Conservation (phyloP, 495 filamentous ascomycete genomes). For the Margaritispora aquatica region DNA sequence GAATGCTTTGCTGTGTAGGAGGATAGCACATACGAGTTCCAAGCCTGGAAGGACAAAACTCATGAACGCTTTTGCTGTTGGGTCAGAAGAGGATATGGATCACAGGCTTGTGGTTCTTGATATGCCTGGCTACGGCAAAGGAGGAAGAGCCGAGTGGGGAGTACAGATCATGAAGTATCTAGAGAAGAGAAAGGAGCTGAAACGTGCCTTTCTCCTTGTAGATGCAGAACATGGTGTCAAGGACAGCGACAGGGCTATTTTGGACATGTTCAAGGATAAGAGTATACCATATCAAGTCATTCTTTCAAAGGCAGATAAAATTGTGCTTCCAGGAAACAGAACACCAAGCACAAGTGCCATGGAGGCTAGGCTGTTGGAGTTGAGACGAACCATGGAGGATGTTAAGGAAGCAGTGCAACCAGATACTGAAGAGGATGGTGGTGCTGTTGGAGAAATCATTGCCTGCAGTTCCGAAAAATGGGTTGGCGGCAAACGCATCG, state of each 20-base stretch:
- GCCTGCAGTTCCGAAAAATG: conserved; percentile 21
- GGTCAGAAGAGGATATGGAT: conserved; percentile 38
- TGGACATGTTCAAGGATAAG: conserved; percentile 55
- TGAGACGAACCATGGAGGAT: conserved; percentile 19
- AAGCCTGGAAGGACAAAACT: conserved; percentile 72
- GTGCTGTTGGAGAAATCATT: conserved; percentile 21
- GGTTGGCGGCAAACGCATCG: conserved; percentile 20
- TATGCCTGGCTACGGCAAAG: conserved; percentile 91
- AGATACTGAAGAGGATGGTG: conserved; percentile 16
- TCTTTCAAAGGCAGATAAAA: conserved; percentile 73
- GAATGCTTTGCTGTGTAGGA: conserved; percentile 67
- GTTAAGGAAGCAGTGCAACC: conserved; percentile 16
- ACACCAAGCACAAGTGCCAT: conserved; percentile 12
- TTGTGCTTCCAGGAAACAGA: conserved; percentile 20
- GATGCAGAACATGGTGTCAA: conserved; percentile 82
- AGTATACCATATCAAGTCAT: conserved; percentile 71
- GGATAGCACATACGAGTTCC: conserved; percentile 56
- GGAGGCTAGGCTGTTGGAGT: conserved; percentile 4
- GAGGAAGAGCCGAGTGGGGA: conserved; percentile 73
- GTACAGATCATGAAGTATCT: conserved; percentile 83
- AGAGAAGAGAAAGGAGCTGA: conserved; percentile 61
- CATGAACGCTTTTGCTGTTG: conserved; percentile 80
- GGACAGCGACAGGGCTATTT: conserved; percentile 55
- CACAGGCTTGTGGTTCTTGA: conserved; percentile 68
- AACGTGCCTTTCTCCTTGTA: conserved; percentile 76